These are phyloP conservation scores for Oropetium thomaeum DNA, from an alignment of 176 grass and related monocot species.

Conservation along the genomic window DNA sequence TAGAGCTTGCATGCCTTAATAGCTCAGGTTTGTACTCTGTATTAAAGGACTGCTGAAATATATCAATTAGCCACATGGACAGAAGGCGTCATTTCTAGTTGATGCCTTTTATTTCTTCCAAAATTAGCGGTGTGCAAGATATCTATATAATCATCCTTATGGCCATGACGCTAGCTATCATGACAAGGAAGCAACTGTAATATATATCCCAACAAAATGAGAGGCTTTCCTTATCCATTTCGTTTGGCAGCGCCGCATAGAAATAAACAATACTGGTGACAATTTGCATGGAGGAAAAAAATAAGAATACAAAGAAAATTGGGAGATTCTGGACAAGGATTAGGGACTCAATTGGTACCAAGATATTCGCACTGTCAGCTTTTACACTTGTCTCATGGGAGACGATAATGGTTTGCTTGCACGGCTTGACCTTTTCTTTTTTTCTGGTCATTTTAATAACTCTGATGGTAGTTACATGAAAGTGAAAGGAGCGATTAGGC, in stretches of 20 bases:
- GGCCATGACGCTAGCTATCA: not conserved
- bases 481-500: constrained; percentile 10
- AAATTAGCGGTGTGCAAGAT: not conserved
- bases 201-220: constrained; percentile 13
- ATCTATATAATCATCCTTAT: not conserved
- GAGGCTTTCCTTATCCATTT: constrained; percentile 25
- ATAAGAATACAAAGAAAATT: not conserved
- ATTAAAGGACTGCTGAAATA: not conserved
- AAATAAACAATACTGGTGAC: constrained; percentile 1
- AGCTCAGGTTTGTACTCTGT: not conserved
- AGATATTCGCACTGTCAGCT: not conserved
- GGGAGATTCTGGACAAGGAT: not conserved
- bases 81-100: not conserved
- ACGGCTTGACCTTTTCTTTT: constrained; percentile 28
- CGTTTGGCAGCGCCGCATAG: constrained; percentile 25
- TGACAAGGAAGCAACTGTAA: not conserved
- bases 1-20: not conserved
- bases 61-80: constrained; percentile 3
- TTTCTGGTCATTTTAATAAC: not conserved
- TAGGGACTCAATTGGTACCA: not conserved
- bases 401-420: constrained; percentile 32
- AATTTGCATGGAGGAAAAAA: not conserved
- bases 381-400: constrained; percentile 31
- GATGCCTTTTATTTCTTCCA: not conserved
- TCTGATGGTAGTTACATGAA: constrained; percentile 20